Evolutionary conservation across 768 basidiomycete species (phyloP), one percentile per base, ranked within the genome.

Genomic region (Lanmaoa rubissima): DNA sequence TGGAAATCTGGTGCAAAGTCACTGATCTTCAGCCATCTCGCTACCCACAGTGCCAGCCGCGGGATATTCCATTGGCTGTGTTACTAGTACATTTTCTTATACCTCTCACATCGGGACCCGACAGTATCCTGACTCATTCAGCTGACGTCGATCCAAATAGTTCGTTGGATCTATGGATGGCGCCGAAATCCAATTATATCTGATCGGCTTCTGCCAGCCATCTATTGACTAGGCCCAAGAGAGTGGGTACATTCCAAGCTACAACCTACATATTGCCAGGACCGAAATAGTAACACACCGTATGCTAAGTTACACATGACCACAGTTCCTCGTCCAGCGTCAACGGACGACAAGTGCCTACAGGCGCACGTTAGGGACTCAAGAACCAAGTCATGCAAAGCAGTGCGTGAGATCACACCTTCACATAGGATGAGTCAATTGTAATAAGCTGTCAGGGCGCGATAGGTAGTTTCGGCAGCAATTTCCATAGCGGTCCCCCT

Each of bases 401-500:
- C 31, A 17, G 28, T 48, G 40, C 41, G 14, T 36, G 39, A 38
- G 38, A 28, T 43, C 48, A 46, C 24, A 58, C 53, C 58, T 56
- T 51, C 46, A 43, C 16, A 36, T 40, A 49, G 48, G 50, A 43
- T 47, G 28, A 48, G 32, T 61, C 39, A 70, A 34, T 60, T 69
- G n/a, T 43, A 28, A 41, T 58, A 54, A 32, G 68, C 47, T 14
- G 65, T 53, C 48, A 70, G 41, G 13, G 71, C 70, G 19, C 48
- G 55, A 53, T 62, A 64, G 19, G 71, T 60, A 6, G 45, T 48
- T 54, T 70, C 69, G 21, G 69, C 70, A 41, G 69, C 69, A 9
- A 53, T 34, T 53, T 72, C 71, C 71, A 71, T 70, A 19, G 69
- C 69, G 24, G 58, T 55, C 32, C 69, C 69, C 32, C 65, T 66